Evolutionary conservation across 306 rosid species (phyloP).

Genomic region (Prosopis cineraria): DNA sequence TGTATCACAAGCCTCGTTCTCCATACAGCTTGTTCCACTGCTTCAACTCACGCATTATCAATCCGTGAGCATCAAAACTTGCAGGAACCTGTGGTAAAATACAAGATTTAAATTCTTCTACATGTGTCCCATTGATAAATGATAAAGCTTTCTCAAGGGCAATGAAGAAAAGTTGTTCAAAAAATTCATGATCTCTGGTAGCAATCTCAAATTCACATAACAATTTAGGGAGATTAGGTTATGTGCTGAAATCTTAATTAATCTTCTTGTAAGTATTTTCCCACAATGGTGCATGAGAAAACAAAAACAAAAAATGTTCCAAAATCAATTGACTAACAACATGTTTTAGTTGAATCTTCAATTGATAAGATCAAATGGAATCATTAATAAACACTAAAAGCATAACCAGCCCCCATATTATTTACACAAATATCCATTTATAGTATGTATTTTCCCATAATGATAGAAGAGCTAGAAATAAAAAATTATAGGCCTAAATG

Average conservation of each 20-base stretch:
- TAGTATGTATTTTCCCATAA: too few relatives aligned
- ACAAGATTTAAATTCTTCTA: background rate
- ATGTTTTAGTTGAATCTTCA: background rate
- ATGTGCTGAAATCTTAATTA: background rate
- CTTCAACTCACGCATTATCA: background rate
- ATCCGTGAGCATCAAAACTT: background rate
- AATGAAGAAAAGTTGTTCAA: background rate
- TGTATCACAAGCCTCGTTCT: background rate
- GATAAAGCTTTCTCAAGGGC: background rate
- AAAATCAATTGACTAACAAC: background rate
- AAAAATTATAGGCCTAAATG: too few relatives aligned
- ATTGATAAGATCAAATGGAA: background rate
- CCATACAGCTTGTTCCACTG: background rate
- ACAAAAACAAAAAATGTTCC: background rate
- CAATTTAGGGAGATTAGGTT: background rate
- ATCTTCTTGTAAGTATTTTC: background rate
- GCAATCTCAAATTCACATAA: background rate
- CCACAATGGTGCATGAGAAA: background rate
- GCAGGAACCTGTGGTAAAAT: background rate
- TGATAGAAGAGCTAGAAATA: too few relatives aligned
- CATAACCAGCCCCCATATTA: too few relatives aligned
- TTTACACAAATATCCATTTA: too few relatives aligned
- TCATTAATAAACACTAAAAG: background rate
- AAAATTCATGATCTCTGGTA: background rate
- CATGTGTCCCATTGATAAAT: background rate